A percentile compares a stretch with the other conserved stretches of the same genome.
phyloP scores from a whole-genome alignment of 495 filamentous ascomycete species.

The Stereocaulon alpinum region DNA sequence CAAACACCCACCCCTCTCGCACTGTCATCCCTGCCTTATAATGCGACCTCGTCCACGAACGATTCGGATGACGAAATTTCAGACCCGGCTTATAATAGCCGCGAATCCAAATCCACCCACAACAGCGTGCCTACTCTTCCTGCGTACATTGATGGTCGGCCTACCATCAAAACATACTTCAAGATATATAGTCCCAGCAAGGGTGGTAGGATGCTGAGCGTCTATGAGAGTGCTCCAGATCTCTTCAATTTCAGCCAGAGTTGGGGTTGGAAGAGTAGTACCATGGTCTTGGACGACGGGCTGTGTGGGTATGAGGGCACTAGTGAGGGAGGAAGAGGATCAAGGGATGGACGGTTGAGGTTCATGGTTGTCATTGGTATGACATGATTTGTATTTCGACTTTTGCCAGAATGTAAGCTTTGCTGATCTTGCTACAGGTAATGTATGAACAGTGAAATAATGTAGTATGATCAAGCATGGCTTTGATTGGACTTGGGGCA shows the following conservation, averaged over 20 bases:
- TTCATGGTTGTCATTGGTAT: constrained; percentile 41
- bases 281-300: constrained; percentile 45
- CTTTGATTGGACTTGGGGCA: background rate
- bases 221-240: constrained; percentile 50
- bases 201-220: constrained; percentile 45
- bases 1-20: constrained; percentile 19
- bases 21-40: constrained; percentile 12
- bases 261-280: constrained; percentile 54
- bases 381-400: background rate
- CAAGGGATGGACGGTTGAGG: constrained; percentile 39
- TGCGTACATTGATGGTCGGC: constrained; percentile 43
- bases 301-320: constrained; percentile 28
- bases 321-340: constrained; percentile 15
- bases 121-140: constrained; percentile 35
- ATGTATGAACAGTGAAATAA: constrained; percentile 15
- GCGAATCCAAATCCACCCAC: constrained; percentile 16
- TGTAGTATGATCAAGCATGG: background rate
- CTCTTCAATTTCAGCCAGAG: constrained; percentile 53
- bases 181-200: constrained; percentile 51
- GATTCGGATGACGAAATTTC: constrained; percentile 23
- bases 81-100: constrained; percentile 13
- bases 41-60: constrained; percentile 8
- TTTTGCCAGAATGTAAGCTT: background rate
- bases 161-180: constrained; percentile 52
- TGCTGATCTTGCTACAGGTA: constrained; percentile 14